A percentile compares a stretch with the other conserved stretches of the same genome.
phyloP scores from a whole-genome alignment of 352 stramenopile species.

The Poterioochromonas sp. region DNA sequence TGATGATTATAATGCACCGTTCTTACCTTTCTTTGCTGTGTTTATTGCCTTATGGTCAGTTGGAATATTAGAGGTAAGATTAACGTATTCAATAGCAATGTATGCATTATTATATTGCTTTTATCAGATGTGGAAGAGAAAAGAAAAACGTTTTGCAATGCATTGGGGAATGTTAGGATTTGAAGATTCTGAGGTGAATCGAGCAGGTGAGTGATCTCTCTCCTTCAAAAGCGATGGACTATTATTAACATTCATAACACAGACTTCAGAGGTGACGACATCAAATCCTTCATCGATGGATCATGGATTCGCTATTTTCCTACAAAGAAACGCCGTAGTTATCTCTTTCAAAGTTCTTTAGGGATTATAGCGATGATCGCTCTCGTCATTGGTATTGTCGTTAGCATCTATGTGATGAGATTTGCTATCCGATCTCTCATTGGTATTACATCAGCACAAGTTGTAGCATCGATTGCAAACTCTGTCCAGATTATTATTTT shows the following conservation, averaged over 20 bases:
- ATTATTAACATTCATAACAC: background rate
- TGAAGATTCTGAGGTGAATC: slow-evolving; percentile 22
- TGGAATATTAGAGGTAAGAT: slow-evolving; percentile 54
- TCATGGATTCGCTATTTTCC: slow-evolving; percentile 10
- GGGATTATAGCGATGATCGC: background rate
- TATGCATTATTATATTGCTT: slow-evolving; percentile 8
- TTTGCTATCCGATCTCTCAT: background rate
- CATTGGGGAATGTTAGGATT: slow-evolving; percentile 57
- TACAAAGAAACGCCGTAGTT: background rate
- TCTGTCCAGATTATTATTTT: slow-evolving; percentile 81
- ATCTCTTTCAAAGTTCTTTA: background rate
- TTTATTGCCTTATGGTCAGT: slow-evolving; percentile 62
- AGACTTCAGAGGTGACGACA: slow-evolving; percentile 16
- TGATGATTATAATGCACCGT: background rate
- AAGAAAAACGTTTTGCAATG: slow-evolving; percentile 59
- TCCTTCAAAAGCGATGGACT: background rate
- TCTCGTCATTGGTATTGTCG: background rate
- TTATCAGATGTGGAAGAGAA: slow-evolving; percentile 61
- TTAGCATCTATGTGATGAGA: slow-evolving; percentile 24
- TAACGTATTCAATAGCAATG: background rate
- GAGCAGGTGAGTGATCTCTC: background rate
- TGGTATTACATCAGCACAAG: background rate
- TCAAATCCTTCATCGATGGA: slow-evolving; percentile 19
- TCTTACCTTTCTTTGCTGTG: slow-evolving; percentile 5
- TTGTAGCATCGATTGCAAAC: slow-evolving; percentile 49